A percentile compares a stretch with the other conserved stretches of the same genome.
These are phyloP conservation scores for Eucalyptus pauciflora DNA, from an alignment of 345 rosid genomes.

Conservation along the genomic window DNA sequence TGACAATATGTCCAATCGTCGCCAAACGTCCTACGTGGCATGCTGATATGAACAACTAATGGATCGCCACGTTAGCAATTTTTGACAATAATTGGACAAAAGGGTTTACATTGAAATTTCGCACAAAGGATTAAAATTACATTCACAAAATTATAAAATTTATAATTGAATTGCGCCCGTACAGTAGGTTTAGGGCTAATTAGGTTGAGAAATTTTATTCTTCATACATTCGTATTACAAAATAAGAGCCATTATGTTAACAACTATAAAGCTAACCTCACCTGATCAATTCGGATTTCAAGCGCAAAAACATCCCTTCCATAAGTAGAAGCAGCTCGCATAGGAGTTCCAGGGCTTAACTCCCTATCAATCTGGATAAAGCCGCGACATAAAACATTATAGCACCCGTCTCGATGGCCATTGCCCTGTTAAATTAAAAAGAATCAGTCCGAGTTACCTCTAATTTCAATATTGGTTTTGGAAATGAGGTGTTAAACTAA, in stretches of 20 bases:
- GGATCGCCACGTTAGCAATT: fast-evolving
- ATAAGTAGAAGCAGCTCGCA: background rate
- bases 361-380: background rate
- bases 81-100: background rate
- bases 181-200: background rate
- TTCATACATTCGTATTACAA: background rate
- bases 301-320: background rate
- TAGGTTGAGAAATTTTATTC: background rate
- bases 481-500: background rate
- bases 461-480: background rate
- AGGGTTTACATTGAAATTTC: background rate
- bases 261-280: background rate
- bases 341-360: background rate
- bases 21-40: fast-evolving
- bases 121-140: background rate
- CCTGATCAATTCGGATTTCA: background rate
- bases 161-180: fast-evolving
- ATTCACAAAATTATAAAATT: background rate
- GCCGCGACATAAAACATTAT: background rate
- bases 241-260: background rate
- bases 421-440: background rate
- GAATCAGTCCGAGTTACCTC: background rate
- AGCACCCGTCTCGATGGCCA: background rate
- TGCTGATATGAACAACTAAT: background rate
- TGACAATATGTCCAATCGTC: fast-evolving